Percentiles rank a stretch among this genome's conserved stretches.
phyloP scores from a whole-genome alignment of 306 rosid species.

The Rosa chinensis region DNA sequence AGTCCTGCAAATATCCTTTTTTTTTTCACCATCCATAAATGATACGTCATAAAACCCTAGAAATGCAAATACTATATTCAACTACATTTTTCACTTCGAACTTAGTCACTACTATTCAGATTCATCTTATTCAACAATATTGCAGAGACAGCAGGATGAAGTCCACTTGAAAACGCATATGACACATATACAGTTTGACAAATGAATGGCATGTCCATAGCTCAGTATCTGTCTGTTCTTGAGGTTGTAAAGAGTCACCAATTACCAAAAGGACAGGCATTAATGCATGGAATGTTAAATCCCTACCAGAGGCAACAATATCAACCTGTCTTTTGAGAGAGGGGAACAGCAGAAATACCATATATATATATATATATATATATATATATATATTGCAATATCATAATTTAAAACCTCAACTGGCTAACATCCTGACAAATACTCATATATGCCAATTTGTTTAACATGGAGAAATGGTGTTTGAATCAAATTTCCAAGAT shows the following conservation, averaged over 20 bases:
- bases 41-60: neutral
- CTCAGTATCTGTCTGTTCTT: neutral
- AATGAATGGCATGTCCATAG: neutral
- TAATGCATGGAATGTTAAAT: no score
- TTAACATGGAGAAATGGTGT: neutral
- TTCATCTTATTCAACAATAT: slow-evolving; percentile 23
- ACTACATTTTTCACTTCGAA: slow-evolving; percentile 17
- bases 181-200: neutral
- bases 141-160: neutral
- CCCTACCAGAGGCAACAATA: no score
- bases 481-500: neutral
- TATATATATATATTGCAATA: no score
- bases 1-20: neutral
- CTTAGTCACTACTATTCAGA: slow-evolving; percentile 7
- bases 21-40: neutral
- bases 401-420: neutral
- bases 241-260: no score
- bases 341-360: no score
- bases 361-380: no score
- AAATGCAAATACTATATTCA: neutral
- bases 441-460: neutral
- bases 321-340: no score
- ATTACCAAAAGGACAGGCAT: no score
- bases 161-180: neutral
- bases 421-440: neutral